Evolutionary conservation across 2,329 filamentous ascomycete species (phyloP).

Genomic region (Diaporthe ampelina): DNA sequence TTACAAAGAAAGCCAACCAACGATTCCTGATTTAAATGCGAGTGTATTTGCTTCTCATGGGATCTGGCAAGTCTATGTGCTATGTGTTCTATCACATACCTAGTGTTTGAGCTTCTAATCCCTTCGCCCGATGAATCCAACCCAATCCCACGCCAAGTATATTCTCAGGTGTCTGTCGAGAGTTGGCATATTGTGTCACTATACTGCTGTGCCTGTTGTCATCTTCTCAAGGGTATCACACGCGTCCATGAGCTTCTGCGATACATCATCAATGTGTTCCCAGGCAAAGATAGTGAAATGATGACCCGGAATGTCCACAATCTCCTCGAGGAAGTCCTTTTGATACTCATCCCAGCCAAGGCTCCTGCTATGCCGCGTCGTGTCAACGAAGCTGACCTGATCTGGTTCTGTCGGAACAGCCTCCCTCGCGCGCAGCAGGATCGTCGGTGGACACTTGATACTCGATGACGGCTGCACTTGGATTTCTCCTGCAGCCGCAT

Average conservation of each 20-base stretch:
- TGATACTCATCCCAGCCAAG: conserved; percentile 66
- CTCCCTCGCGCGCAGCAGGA: conserved; percentile 62
- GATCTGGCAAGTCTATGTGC: no score
- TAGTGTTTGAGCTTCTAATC: no score
- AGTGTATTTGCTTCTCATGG: no score
- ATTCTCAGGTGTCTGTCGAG: no score
- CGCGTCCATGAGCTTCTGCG: conserved; percentile 47
- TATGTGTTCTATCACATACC: no score
- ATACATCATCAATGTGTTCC: conserved; percentile 46
- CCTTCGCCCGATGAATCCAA: no score
- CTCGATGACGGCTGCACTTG: conserved; percentile 17
- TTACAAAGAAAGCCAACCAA: no score
- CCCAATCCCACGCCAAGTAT: no score
- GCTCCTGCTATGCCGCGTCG: conserved; percentile 55
- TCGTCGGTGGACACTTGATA: conserved; percentile 52
- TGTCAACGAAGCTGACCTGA: conserved; percentile 56
- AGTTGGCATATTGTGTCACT: no score
- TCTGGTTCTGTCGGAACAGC: conserved; percentile 52
- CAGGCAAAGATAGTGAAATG: conserved; percentile 64
- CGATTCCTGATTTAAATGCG: no score
- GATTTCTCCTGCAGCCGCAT: neutral
- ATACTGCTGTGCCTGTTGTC: neutral
- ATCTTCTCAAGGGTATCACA: conserved; percentile 46
- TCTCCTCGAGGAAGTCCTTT: conserved; percentile 57
- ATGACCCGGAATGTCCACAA: conserved; percentile 65